Base-by-base conservation (phyloP, 495 filamentous ascomycete species). In the Xylaria nigripes region DNA sequence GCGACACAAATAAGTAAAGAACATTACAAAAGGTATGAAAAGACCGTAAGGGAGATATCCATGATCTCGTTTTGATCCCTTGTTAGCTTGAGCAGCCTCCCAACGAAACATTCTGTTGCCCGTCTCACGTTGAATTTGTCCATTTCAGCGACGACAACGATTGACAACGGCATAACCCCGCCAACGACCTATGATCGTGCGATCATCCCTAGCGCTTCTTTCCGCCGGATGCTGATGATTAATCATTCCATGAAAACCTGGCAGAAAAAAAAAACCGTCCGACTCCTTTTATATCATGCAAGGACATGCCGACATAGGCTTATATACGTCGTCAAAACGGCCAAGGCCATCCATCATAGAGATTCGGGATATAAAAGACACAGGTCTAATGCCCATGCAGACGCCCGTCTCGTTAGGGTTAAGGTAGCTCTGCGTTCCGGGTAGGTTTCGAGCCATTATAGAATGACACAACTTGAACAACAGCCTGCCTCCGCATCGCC, bases 391-490 rank as follows among this genome's bases (percentile, higher is more conserved):
- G 38, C 45, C 52, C 13, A 49, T 19, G 29, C 36, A 48, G 16
- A 49, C 46, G 27, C 36, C 46, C 40, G 45, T 38, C 46, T 45
- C 45, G 27, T 50, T 21, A 49, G 43, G 52, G 53, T 50, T 24
- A 15, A 38, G 40, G 40, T 40, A 29, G 53, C 53, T 55, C 46
- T 43, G 27, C 29, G 22, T 48, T 25, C 5, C 27, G 32, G 25
- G 21, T 45, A 50, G 21, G 27, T 42, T 49, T 10, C 43, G 43
- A 30, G 45, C 56, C 53, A 55, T 86, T 84, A 97, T 93, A 97
- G 94, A 60, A 97, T 75, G 58, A 90, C 76, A 70, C 92, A 97
- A 70, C 84, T 86, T 51, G 78, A 75, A 72, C 93, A 96, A 73
- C 93, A 96, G 40, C 90, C 89, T 29, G 80, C 77, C 58, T 79